phyloP scores from a whole-genome alignment of 2,329 filamentous ascomycete species.

The Phoma sp. region DNA sequence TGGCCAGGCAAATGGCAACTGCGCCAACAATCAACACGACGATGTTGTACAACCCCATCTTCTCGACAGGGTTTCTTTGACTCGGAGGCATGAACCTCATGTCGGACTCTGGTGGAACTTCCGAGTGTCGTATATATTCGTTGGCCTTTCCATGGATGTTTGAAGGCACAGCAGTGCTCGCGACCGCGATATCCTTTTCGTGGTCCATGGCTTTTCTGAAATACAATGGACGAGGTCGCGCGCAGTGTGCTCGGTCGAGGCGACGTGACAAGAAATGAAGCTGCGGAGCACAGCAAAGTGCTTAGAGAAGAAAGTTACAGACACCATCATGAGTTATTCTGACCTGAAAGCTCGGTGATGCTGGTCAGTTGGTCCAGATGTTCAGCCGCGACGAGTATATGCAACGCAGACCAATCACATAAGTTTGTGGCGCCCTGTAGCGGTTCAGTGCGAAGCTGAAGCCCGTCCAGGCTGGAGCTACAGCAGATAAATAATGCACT shows the following conservation, averaged over 20 bases:
- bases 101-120: background rate
- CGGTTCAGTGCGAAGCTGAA: conserved; percentile 2
- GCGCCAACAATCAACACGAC: conserved; percentile 6
- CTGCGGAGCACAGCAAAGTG: too few relatives aligned
- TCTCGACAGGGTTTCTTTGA: conserved; percentile 7
- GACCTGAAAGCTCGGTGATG: background rate
- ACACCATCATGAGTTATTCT: background rate
- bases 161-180: background rate
- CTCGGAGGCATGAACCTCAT: background rate
- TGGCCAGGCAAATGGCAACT: conserved; percentile 1
- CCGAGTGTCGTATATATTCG: background rate
- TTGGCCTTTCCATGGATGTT: background rate
- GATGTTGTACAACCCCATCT: conserved; percentile 13
- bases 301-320: too few relatives aligned
- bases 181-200: background rate
- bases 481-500: background rate
- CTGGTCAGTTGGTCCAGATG: background rate
- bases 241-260: too few relatives aligned
- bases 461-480: background rate
- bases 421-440: background rate
- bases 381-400: conserved; percentile 5
- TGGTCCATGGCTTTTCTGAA: background rate
- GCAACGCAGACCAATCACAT: background rate
- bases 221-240: too few relatives aligned
- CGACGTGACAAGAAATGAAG: too few relatives aligned